Percentiles rank a stretch among this genome's conserved stretches.
Evolutionary conservation across 176 grass and related monocot species (phyloP).

Genomic region (Stipa capillata): DNA sequence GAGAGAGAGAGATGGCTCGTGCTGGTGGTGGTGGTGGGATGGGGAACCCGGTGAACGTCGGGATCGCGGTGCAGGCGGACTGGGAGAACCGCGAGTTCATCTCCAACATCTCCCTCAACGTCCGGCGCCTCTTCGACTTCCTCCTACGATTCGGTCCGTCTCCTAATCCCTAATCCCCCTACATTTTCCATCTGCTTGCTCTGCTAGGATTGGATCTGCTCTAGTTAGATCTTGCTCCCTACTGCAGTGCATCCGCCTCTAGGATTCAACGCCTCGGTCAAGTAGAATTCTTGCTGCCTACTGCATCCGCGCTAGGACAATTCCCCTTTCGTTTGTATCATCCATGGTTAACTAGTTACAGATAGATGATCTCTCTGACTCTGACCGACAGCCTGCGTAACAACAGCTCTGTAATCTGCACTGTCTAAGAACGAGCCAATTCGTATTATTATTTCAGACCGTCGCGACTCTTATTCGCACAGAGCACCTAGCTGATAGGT

Average conservation of each 20-base stretch:
- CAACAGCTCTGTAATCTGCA: too few relatives aligned
- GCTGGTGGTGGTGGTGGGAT: conserved; percentile 55
- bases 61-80: conserved; percentile 90
- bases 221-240: not conserved
- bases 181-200: not conserved
- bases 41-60: conserved; percentile 85
- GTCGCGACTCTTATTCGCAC: too few relatives aligned
- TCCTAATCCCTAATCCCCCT: not conserved
- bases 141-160: conserved; percentile 72
- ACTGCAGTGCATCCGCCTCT: not conserved
- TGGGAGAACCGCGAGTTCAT: conserved; percentile 99
- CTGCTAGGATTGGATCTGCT: not conserved
- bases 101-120: conserved; percentile 98
- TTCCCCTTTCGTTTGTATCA: too few relatives aligned
- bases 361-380: too few relatives aligned
- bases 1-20: conserved; percentile 24
- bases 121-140: conserved; percentile 93
- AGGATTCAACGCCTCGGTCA: not conserved
- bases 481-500: too few relatives aligned
- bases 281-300: not conserved
- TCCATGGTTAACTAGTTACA: too few relatives aligned
- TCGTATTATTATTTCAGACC: too few relatives aligned
- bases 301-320: not conserved
- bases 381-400: too few relatives aligned
- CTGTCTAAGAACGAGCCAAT: too few relatives aligned